Evolutionary conservation across 345 rosid genomes (phyloP).

Genomic region (Chamaenerion angustifolium): DNA sequence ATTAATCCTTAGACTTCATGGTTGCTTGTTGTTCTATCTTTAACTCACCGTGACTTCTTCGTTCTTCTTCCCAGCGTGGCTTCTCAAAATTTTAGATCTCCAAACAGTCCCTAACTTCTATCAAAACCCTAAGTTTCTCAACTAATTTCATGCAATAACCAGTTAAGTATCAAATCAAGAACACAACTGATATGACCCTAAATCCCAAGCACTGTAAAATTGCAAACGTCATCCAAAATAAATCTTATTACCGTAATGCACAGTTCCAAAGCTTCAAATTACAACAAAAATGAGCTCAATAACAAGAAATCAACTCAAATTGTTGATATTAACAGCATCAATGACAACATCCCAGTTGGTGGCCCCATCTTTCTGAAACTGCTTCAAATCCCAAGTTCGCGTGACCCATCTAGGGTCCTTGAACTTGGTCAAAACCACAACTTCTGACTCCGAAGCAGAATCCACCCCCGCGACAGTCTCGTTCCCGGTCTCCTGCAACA

Average conservation of each 20-base stretch:
- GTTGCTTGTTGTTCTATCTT: too few species aligned
- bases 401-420: slow-evolving; percentile 58
- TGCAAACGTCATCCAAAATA: too few species aligned
- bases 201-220: too few species aligned
- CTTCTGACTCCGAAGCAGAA: slow-evolving; percentile 20
- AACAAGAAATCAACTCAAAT: not conserved
- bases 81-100: too few species aligned
- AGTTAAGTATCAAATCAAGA: not conserved
- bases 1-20: too few species aligned
- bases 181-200: not conserved
- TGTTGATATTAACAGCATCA: slow-evolving; percentile 54
- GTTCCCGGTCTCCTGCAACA: slow-evolving; percentile 10
- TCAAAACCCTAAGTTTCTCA: too few species aligned
- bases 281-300: not conserved
- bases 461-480: slow-evolving; percentile 8
- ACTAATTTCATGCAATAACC: too few species aligned
- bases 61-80: too few species aligned
- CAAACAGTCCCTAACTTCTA: too few species aligned
- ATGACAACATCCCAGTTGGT: slow-evolving; percentile 87
- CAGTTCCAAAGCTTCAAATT: too few species aligned
- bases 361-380: slow-evolving; percentile 47
- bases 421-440: slow-evolving; percentile 25
- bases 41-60: too few species aligned
- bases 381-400: slow-evolving; percentile 87
- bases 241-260: too few species aligned